phyloP scores from a whole-genome alignment of 768 basidiomycete genomes.

The Lactarius vividus region DNA sequence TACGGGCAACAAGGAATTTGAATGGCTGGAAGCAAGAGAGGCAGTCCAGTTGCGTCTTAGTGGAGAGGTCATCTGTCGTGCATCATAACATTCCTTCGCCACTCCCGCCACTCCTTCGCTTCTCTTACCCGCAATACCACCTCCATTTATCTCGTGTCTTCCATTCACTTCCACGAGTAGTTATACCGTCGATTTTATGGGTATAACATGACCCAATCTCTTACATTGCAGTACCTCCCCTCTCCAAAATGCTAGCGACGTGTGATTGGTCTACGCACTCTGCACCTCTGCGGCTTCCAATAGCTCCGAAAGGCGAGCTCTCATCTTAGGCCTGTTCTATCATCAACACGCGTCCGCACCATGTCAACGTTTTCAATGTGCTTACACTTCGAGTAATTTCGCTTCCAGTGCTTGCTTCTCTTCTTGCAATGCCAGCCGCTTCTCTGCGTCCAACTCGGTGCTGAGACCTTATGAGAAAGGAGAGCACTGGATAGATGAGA shows the following conservation, averaged over 20 bases:
- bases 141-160: not conserved
- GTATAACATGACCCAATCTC: not conserved
- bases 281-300: slow-evolving; percentile 34
- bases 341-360: slow-evolving; percentile 11
- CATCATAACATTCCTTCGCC: slow-evolving; percentile 30
- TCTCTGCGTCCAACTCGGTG: slow-evolving; percentile 86
- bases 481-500: not conserved
- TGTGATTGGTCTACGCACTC: slow-evolving; percentile 2
- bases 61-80: slow-evolving; percentile 89
- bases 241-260: not conserved
- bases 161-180: not conserved
- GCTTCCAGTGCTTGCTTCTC: slow-evolving; percentile 89
- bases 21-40: slow-evolving; percentile 93
- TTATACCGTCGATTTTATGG: not conserved
- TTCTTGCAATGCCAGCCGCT: slow-evolving; percentile 85
- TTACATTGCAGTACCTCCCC: not conserved
- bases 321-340: slow-evolving; percentile 70
- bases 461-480: slow-evolving; percentile 39
- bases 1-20: slow-evolving; percentile 66
- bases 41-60: slow-evolving; percentile 72
- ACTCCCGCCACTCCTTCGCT: not conserved
- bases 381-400: slow-evolving; percentile 84
- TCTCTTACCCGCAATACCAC: not conserved
- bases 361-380: slow-evolving; percentile 24
- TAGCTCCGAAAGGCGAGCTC: slow-evolving; percentile 69